Base-by-base conservation (phyloP, 164 flowering plant species). In the Vitis riparia region DNA sequence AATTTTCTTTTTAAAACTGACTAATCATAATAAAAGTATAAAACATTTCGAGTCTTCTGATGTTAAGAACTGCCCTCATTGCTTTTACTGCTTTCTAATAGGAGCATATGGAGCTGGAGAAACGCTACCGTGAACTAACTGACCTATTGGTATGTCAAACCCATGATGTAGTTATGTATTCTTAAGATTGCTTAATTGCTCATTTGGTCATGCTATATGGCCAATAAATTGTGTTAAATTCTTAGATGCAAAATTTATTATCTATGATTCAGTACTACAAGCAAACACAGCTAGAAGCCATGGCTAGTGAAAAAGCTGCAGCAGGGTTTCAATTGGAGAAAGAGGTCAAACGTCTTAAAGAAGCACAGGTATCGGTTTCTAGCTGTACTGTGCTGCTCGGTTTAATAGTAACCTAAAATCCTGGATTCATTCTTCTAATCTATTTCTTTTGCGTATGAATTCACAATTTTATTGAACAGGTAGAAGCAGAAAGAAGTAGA, bases 21-120 rank as follows among this genome's bases (percentile, higher is more conserved):
- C 62, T 14, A 16, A 10, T 14, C n/a, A 14, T 62, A 17, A 53
- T 53, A 53, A 51, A 15, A 51, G 4, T 9, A 27, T 37, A n/a
- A 62, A 5, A 47, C 48, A 44, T 44, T 62, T 32, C 16, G 47
- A 12, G 23, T 47, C 19, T 62, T 47, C 47, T 44, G 51, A 9
- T 12, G 1, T 67, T 23, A 11, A 73, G 19, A 62, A 61, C 51
- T 65, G 8, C 16, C 8, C 66, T 80, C 49, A 59, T 19, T 64
- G 49, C 2, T 73, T 58, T 13, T 59, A 52, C 60, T 53, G 19
- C 59, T 57, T 15, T 71, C 66, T 76, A 17, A 65, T 86, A 96
- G 99, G 99, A 96, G 75, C 99, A 96, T 80, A 83, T 89, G 93
- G 99, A 96, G 83, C 88, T 96, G 19, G 99, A 96, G 77, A 93